phyloP scores from a whole-genome alignment of 257 asterid genomes.

The Jacaranda mimosifolia region DNA sequence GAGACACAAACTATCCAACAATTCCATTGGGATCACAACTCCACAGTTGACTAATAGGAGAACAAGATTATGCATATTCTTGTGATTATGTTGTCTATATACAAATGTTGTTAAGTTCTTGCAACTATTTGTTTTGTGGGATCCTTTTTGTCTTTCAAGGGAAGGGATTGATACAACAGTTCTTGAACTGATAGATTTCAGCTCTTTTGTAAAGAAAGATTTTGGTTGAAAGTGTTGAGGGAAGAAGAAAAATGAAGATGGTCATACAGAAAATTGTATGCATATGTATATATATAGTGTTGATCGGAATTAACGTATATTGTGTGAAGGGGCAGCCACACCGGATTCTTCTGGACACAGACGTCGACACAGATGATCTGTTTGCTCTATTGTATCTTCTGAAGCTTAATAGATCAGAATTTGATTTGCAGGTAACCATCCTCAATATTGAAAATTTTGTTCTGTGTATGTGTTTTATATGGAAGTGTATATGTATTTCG shows the following conservation, averaged over 20 bases:
- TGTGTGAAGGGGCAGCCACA: slow-evolving; percentile 50
- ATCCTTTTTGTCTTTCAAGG: slow-evolving; percentile 12
- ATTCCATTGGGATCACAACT: slow-evolving; percentile 13
- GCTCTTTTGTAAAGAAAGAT: background rate
- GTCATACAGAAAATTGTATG: slow-evolving; percentile 37
- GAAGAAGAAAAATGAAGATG: slow-evolving; percentile 35
- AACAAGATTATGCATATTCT: background rate
- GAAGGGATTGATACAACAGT: slow-evolving; percentile 37
- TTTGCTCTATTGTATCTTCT: slow-evolving; percentile 79
- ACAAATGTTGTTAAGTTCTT: slow-evolving; percentile 18
- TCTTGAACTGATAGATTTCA: slow-evolving; percentile 15
- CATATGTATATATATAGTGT: slow-evolving; percentile 25
- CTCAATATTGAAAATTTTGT: background rate
- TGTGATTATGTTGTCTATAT: background rate
- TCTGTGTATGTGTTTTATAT: background rate
- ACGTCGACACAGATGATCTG: slow-evolving; percentile 81
- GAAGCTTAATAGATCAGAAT: slow-evolving; percentile 71
- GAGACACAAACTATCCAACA: background rate
- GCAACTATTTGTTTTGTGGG: background rate
- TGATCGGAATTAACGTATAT: slow-evolving; percentile 6
- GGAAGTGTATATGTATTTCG: background rate
- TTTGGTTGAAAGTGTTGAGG: background rate
- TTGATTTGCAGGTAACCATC: slow-evolving; percentile 72
- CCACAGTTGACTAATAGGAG: background rate
- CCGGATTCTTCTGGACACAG: slow-evolving; percentile 81